These are phyloP conservation scores for Phialophora tarda DNA, from an alignment of 2,329 filamentous ascomycete species.

Conservation along the genomic window DNA sequence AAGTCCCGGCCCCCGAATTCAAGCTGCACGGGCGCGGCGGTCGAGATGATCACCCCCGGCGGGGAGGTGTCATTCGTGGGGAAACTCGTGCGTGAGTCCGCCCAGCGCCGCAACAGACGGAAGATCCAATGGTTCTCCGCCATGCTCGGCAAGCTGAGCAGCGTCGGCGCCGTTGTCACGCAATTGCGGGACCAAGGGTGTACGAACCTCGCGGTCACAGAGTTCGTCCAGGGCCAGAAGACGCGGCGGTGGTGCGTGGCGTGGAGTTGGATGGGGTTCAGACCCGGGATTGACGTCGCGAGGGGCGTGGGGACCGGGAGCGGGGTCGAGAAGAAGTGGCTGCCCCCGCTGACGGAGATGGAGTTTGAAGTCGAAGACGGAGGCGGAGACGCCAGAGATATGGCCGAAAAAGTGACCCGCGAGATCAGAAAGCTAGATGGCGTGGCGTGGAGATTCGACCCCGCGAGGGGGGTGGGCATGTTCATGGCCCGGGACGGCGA, in stretches of 20 bases:
- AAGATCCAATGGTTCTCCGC: slow-evolving; percentile 85
- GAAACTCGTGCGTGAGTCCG: slow-evolving; percentile 68
- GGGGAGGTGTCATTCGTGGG: slow-evolving; percentile 78
- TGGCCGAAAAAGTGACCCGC: slow-evolving; percentile 49
- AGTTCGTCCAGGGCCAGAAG: slow-evolving; percentile 76
- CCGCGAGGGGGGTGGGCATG: slow-evolving; percentile 59
- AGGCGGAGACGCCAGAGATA: not conserved
- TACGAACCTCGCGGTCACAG: slow-evolving; percentile 80
- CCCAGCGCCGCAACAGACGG: slow-evolving; percentile 7
- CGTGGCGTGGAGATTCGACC: slow-evolving; percentile 70
- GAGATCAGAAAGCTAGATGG: slow-evolving; percentile 61
- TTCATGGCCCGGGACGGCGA: slow-evolving; percentile 68
- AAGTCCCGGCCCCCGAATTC: slow-evolving; percentile 74
- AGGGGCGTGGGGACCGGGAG: slow-evolving; percentile 40
- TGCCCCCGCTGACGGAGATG: slow-evolving; percentile 60
- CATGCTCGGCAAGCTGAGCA: slow-evolving; percentile 80
- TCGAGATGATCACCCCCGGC: slow-evolving; percentile 84
- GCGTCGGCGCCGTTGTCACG: slow-evolving; percentile 66
- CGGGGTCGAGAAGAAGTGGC: slow-evolving; percentile 56
- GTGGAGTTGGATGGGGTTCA: slow-evolving; percentile 77
- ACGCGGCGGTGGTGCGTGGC: slow-evolving; percentile 86
- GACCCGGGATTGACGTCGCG: slow-evolving; percentile 63
- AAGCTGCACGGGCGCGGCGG: slow-evolving; percentile 71
- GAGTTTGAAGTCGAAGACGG: slow-evolving; percentile 49
- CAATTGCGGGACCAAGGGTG: slow-evolving; percentile 63